Percentiles rank a stretch among this genome's conserved stretches.
phyloP scores from a whole-genome alignment of 2,329 filamentous ascomycete genomes.

The Neofusicoccum parvum region DNA sequence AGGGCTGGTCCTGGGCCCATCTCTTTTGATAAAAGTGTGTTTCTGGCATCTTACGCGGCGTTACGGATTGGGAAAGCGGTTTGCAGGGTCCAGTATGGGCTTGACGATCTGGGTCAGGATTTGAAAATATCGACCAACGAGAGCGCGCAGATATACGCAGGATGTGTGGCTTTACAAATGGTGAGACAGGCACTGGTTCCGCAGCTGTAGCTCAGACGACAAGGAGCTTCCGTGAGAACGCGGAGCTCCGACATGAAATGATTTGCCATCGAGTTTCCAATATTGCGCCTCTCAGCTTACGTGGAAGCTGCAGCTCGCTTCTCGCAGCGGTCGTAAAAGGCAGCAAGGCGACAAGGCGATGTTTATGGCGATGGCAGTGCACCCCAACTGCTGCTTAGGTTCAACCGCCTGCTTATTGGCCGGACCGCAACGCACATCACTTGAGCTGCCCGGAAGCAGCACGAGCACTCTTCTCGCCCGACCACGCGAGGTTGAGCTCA shows the following conservation, averaged over 20 bases:
- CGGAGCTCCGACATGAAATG: neutral
- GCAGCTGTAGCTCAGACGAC: neutral
- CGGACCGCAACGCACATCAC: neutral
- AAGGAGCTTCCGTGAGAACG: neutral
- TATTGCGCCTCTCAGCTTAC: neutral
- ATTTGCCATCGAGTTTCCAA: neutral
- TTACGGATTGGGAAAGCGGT: constrained; percentile 7
- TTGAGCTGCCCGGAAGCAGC: neutral
- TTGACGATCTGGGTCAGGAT: neutral
- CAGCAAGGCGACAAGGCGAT: neutral
- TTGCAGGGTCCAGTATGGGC: neutral
- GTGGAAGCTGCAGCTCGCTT: neutral
- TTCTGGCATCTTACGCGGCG: constrained; percentile 13
- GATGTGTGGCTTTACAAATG: neutral
- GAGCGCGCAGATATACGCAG: neutral
- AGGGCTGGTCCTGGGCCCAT: neutral
- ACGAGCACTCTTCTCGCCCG: too few relatives aligned
- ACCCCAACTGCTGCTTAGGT: neutral
- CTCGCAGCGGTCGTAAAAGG: neutral
- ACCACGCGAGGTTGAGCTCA: too few relatives aligned
- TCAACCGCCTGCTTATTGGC: neutral
- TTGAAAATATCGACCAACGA: constrained; percentile 1
- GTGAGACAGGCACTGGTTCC: constrained; percentile 1
- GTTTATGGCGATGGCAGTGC: neutral
- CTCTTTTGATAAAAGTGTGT: constrained; percentile 2